Evolutionary conservation across 2,329 filamentous ascomycete species (phyloP).

Genomic region (Alternaria atra): DNA sequence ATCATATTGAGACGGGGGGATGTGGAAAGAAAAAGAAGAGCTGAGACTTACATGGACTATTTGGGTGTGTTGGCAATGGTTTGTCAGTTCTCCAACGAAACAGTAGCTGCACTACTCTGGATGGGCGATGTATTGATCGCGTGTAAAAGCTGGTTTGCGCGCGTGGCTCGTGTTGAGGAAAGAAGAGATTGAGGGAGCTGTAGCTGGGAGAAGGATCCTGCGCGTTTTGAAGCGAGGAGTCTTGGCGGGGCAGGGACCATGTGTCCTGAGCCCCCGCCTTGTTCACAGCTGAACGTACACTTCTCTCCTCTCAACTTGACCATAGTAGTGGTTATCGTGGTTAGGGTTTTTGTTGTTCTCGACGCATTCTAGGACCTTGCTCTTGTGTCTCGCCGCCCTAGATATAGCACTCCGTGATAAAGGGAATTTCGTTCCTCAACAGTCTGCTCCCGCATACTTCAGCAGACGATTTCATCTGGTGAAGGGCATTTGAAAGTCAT

Average conservation of each 20-base stretch:
- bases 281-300: background rate
- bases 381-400: too few relatives aligned
- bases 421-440: background rate
- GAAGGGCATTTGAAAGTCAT: too few relatives aligned
- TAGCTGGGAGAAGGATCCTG: background rate
- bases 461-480: too few relatives aligned
- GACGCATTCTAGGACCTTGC: too few relatives aligned
- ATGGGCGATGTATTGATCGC: background rate
- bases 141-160: too few relatives aligned
- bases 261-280: background rate
- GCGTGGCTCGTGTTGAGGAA: background rate
- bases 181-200: background rate
- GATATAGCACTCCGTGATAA: background rate
- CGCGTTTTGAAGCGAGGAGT: conserved; percentile 7
- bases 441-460: too few relatives aligned
- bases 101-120: background rate
- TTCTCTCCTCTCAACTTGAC: too few relatives aligned
- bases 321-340: too few relatives aligned
- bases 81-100: background rate
- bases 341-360: too few relatives aligned
- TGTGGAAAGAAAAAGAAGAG: background rate
- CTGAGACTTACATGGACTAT: background rate
- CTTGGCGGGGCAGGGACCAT: conserved; percentile 14
- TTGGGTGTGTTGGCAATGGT: background rate
- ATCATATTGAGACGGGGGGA: conserved; percentile 30